phyloP scores from a whole-genome alignment of 257 asterid species.

The Primulina eburnea region DNA sequence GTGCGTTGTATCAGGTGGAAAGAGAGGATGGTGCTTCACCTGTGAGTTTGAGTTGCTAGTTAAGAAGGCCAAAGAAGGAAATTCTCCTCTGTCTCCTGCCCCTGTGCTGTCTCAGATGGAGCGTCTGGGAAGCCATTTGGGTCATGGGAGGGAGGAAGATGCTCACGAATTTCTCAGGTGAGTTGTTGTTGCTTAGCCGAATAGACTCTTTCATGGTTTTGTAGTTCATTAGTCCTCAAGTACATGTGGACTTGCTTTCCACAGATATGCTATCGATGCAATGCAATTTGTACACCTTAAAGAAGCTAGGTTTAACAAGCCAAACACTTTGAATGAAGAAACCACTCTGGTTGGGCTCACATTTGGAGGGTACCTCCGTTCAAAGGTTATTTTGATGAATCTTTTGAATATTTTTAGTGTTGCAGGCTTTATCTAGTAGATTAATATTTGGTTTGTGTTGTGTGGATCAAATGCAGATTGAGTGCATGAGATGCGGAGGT shows the following conservation, averaged over 20 bases:
- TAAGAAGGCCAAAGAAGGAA: constrained; percentile 48
- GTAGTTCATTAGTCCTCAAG: constrained; percentile 6
- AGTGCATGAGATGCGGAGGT: constrained; percentile 74
- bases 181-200: constrained; percentile 21
- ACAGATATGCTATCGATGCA: constrained; percentile 66
- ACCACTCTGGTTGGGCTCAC: constrained; percentile 74
- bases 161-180: constrained; percentile 92
- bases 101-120: constrained; percentile 59
- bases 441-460: not conserved
- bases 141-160: constrained; percentile 79
- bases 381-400: constrained; percentile 52
- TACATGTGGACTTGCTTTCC: constrained; percentile 14
- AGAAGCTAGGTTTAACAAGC: constrained; percentile 46
- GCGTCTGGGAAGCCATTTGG: constrained; percentile 60
- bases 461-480: constrained; percentile 50
- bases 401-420: constrained; percentile 17
- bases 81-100: constrained; percentile 57
- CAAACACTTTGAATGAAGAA: constrained; percentile 54
- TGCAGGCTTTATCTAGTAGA: constrained; percentile 13
- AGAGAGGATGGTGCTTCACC: constrained; percentile 69
- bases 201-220: not conserved
- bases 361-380: constrained; percentile 85
- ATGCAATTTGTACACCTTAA: constrained; percentile 70
- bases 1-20: constrained; percentile 43
- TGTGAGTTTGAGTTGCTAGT: constrained; percentile 70